phyloP scores from a whole-genome alignment of 2,329 filamentous ascomycete genomes.

The Calonectria pseudoturangicola region DNA sequence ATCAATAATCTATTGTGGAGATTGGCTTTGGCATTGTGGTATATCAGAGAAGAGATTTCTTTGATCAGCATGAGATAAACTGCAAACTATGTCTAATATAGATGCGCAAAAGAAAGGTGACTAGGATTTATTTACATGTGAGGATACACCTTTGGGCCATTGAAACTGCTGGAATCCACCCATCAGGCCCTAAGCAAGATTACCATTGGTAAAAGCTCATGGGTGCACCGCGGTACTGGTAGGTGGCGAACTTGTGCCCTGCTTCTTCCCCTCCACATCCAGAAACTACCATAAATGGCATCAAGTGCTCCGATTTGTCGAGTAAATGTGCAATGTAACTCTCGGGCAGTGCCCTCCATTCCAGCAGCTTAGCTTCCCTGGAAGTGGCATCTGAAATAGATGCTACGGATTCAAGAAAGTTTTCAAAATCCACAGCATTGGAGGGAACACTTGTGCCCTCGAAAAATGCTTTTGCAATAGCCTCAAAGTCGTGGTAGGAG shows the following conservation, averaged over 20 bases:
- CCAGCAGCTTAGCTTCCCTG: not conserved
- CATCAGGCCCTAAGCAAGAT: too few species aligned
- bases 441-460: not conserved
- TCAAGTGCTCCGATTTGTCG: not conserved
- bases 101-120: too few species aligned
- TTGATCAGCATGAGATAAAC: too few species aligned
- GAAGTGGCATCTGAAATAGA: not conserved
- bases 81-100: too few species aligned
- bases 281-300: conserved; percentile 2
- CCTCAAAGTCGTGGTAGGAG: conserved; percentile 6
- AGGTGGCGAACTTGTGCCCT: not conserved
- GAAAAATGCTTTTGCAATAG: not conserved
- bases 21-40: too few species aligned
- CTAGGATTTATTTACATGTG: too few species aligned
- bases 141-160: too few species aligned
- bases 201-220: conserved; percentile 23
- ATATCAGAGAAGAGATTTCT: too few species aligned
- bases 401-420: conserved; percentile 6
- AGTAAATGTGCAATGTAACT: not conserved
- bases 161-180: too few species aligned
- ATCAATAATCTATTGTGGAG: too few species aligned
- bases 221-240: not conserved
- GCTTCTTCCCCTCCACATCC: not conserved
- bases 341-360: not conserved
- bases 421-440: not conserved